phyloP scores from a whole-genome alignment of 208 protist genomes.

The Leishmania gerbilli region DNA sequence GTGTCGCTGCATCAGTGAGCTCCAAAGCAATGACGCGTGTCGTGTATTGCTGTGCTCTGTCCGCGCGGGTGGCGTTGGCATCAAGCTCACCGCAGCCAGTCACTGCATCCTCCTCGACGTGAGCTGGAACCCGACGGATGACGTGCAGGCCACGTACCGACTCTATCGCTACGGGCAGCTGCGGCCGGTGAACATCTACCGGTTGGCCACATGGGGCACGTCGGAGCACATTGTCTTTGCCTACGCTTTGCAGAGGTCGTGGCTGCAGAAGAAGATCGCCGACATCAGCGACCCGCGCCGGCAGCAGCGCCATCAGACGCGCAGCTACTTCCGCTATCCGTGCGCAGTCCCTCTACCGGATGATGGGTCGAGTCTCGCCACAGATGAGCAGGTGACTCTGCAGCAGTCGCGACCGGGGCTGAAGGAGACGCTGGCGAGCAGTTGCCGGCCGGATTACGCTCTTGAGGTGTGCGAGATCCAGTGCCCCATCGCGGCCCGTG shows the following conservation, averaged over 20 bases:
- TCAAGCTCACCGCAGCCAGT: conserved; percentile 93
- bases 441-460: conserved; percentile 3
- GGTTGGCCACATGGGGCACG: conserved; percentile 90
- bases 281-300: conserved; percentile 76
- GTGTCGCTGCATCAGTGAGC: conserved; percentile 55
- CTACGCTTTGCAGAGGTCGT: conserved; percentile 84
- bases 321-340: conserved; percentile 80
- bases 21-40: conserved; percentile 44
- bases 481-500: conserved; percentile 35
- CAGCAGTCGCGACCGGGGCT: not conserved
- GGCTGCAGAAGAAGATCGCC: conserved; percentile 86
- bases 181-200: conserved; percentile 90
- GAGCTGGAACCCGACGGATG: conserved; percentile 91
- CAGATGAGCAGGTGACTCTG: conserved; percentile 1
- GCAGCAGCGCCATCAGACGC: conserved; percentile 69
- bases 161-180: conserved; percentile 95
- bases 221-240: conserved; percentile 94
- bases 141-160: conserved; percentile 94
- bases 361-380: not conserved
- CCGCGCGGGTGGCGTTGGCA: conserved; percentile 90
- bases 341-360: conserved; percentile 51
- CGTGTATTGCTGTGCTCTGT: conserved; percentile 92
- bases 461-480: conserved; percentile 35
- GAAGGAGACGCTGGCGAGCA: not conserved
- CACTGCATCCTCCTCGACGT: conserved; percentile 96